Evolutionary conservation across 371 early-diverging fungal species (phyloP), one percentile per base, ranked within the genome.

Genomic region (Mucor indicus): DNA sequence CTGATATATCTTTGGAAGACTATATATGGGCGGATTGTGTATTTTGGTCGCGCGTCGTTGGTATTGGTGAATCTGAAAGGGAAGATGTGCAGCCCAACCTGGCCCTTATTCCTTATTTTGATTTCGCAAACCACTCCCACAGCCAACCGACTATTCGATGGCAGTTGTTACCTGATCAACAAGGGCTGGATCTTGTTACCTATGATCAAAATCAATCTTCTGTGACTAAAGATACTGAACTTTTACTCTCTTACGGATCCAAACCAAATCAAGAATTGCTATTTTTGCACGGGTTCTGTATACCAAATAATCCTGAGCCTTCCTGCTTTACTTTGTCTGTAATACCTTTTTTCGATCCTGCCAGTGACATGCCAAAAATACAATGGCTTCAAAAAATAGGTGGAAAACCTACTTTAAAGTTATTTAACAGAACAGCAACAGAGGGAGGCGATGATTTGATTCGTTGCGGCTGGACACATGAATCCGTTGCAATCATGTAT

Each of bases 181-280:
- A 66, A 7, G 32, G 24, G 4, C 23, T 63, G 12, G 38, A 62
- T 1, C 11, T 27, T 5, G 11, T 27, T 7, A 37, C 37, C 13
- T 44, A 17, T 3, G 21, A 24, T 2, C 40, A 45, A 1, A 17
- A 43, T 12, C 9, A 23, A 20, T 39, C 33, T 1, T 24, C 43
- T 13, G 44, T 31, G n/a, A 15, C 31, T 15, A 3, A 22, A 19
- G 41, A n/a, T 12, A 38, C 53, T 1, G 72, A 80, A 20, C 47
- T 76, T 12, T 55, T 56, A 15, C 22, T 82, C 1, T 80, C 77
- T 0, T 83, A 84, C 51, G 85, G 81, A 6, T 72, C 64, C 7
- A 85, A 85, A 43, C 64, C 86, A 11, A 87, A 85, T 51, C 64
- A 64, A 41, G 86, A 87, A 44, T 55, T 87, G 1, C 54, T 87